Percentiles rank a stretch among this genome's conserved stretches.
phyloP scores from a whole-genome alignment of 2,329 filamentous ascomycete genomes.

The Rugonectria rugulosa region DNA sequence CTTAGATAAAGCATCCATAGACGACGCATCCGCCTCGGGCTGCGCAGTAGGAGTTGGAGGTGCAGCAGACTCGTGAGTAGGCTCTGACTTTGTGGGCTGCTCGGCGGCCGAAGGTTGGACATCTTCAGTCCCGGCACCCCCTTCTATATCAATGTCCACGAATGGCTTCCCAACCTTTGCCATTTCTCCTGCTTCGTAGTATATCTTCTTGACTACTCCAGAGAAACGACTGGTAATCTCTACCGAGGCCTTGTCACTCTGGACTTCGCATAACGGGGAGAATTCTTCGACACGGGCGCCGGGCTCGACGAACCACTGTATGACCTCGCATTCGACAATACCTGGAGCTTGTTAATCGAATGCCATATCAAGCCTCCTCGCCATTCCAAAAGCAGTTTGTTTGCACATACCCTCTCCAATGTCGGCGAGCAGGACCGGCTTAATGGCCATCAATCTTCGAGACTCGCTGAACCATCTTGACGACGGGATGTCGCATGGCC shows the following conservation, averaged over 20 bases:
- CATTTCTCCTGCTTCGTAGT: slow-evolving; percentile 97
- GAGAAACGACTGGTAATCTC: slow-evolving; percentile 97
- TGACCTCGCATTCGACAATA: slow-evolving; percentile 98
- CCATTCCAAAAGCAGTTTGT: background rate
- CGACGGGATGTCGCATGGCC: slow-evolving; percentile 39
- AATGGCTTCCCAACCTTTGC: slow-evolving; percentile 94
- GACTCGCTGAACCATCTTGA: slow-evolving; percentile 61
- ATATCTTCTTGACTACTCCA: slow-evolving; percentile 93
- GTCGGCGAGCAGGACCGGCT: slow-evolving; percentile 83
- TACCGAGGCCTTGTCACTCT: slow-evolving; percentile 91
- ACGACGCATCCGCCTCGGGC: slow-evolving; percentile 13
- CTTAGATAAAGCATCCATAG: slow-evolving; percentile 9
- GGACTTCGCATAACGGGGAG: slow-evolving; percentile 96
- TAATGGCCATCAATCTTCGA: slow-evolving; percentile 63
- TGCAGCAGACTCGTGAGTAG: slow-evolving; percentile 39
- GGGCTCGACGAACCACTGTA: slow-evolving; percentile 99
- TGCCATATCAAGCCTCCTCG: background rate
- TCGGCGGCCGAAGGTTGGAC: slow-evolving; percentile 46
- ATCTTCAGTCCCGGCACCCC: slow-evolving; percentile 64
- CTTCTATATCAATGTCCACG: slow-evolving; percentile 93
- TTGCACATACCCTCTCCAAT: slow-evolving; percentile 77
- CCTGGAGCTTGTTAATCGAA: slow-evolving; percentile 59
- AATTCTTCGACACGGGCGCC: slow-evolving; percentile 97
- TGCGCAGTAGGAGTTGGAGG: slow-evolving; percentile 22
- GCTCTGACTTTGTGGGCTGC: no score